Evolutionary conservation across 768 basidiomycete species (phyloP).

Genomic region (Phanerochaete carnosa): DNA sequence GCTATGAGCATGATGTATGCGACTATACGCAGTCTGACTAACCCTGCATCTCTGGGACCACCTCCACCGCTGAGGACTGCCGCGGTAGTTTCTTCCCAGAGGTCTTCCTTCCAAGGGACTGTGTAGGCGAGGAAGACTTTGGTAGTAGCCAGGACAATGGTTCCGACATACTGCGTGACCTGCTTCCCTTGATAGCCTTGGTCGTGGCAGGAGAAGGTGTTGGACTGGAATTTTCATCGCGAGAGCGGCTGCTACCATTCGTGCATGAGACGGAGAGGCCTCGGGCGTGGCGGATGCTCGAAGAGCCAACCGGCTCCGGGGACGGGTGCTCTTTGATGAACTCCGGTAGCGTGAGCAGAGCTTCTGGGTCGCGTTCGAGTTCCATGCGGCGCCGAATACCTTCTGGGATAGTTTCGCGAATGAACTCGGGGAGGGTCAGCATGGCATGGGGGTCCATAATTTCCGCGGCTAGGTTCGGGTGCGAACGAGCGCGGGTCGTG

Average conservation of each 20-base stretch:
- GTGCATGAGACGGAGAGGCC: constrained; percentile 9
- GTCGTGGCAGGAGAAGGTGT: background rate
- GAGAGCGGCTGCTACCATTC: background rate
- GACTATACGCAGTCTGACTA: background rate
- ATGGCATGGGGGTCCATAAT: constrained; percentile 40
- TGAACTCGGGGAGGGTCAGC: constrained; percentile 37
- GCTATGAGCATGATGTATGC: background rate
- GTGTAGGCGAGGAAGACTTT: constrained; percentile 15
- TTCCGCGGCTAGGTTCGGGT: constrained; percentile 1
- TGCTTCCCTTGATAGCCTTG: constrained; percentile 15
- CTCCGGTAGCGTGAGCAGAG: constrained; percentile 32
- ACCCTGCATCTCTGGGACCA: constrained; percentile 24
- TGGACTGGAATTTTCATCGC: background rate
- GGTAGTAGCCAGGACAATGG: constrained; percentile 31
- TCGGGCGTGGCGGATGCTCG: background rate
- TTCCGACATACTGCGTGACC: constrained; percentile 35
- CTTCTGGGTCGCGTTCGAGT: constrained; percentile 24
- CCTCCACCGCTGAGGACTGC: constrained; percentile 26
- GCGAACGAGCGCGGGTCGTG: constrained; percentile 11
- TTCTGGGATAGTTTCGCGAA: constrained; percentile 32
- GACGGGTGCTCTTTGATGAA: constrained; percentile 48
- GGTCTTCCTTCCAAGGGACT: constrained; percentile 14
- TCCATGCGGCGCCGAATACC: constrained; percentile 23
- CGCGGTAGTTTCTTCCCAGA: constrained; percentile 17
- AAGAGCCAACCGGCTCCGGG: constrained; percentile 18